Base-by-base conservation (phyloP, 306 rosid species). In the Trifolium repens region DNA sequence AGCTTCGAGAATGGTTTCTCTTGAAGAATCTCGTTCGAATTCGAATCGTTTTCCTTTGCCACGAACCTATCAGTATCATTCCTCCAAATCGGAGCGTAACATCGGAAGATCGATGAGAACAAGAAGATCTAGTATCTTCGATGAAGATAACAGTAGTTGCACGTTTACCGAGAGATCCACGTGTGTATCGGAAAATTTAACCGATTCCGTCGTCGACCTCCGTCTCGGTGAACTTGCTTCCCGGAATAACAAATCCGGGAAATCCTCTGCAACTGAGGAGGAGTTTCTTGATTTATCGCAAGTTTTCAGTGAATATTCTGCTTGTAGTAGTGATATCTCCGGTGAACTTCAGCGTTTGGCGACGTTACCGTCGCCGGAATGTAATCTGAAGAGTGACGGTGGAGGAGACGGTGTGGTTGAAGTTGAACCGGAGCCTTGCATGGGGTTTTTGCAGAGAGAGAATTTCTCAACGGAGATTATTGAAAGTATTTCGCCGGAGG, bases 401-500 rank as follows among this genome's bases (percentile, higher is more conserved):
- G 78, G 27, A 8, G 67, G 47, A 0, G 76, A 52, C 0, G 49
- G 4, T 0, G 85, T 67, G 15, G 13, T 53, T 5, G 78, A 47
- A 47, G 53, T 82, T 0, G 98, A 87, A 62, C 78, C 87, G 0
- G 96, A 93, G 79, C 98, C 98, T 1, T 94, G 99, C 86, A 47
- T 72, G 59, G 99, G 99, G 66, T 94, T 94, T 58, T 74, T 94
- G 2, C 96, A 87, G 85, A 85, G 99, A 77, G 96, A 90, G 80
- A 89, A 71, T 39, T 94, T 94, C 86, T 94, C 99, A 0, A 92
- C 96, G 0, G 99, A 94, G 87, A 94, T 94, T 14, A 90, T 94
- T 54, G 99, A 94, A 86, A 94, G 92, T 73, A 94, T 94, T 44
- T 92, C 99, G 81, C 97, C 99, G 66, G 99, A 94, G 85, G 99